A percentile compares a stretch with the other conserved stretches of the same genome.
Evolutionary conservation across 768 basidiomycete species (phyloP).

Genomic region (Leccinum imitatum): DNA sequence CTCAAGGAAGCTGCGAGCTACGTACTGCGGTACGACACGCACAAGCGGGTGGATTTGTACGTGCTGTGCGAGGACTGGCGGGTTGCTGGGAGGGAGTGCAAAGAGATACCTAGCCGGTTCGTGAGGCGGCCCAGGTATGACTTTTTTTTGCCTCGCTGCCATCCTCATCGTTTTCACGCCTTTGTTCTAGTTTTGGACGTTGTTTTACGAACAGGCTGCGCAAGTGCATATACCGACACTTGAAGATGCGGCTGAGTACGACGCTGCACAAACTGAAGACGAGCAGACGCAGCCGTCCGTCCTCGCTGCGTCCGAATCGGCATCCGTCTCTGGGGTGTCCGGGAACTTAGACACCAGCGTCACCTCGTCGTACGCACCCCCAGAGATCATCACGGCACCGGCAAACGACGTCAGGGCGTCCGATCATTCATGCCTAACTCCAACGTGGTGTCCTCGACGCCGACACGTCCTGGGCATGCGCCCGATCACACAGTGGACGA

Average conservation of each 20-base stretch:
- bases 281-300: conserved; percentile 41
- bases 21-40: no score
- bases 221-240: conserved; percentile 78
- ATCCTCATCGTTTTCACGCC: not conserved
- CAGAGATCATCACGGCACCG: conserved; percentile 1
- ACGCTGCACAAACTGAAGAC: conserved; percentile 47
- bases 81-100: no score
- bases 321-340: conserved; percentile 2
- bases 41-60: no score
- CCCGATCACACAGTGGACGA: conserved; percentile 44
- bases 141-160: no score
- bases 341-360: not conserved
- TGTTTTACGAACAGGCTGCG: conserved; percentile 94
- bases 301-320: conserved; percentile 14
- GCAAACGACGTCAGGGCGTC: conserved; percentile 46
- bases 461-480: conserved; percentile 42
- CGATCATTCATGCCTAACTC: conserved; percentile 73
- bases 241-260: conserved; percentile 63
- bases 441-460: conserved; percentile 77
- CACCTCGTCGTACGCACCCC: conserved; percentile 16
- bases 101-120: conserved; percentile 73
- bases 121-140: conserved; percentile 83
- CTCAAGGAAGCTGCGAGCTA: no score
- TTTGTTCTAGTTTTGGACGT: conserved; percentile 83
- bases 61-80: no score